A percentile compares a stretch with the other conserved stretches of the same genome.
Evolutionary conservation across 2,329 filamentous ascomycete species (phyloP).

Genomic region (Graphilbum ipis-grandicollis): DNA sequence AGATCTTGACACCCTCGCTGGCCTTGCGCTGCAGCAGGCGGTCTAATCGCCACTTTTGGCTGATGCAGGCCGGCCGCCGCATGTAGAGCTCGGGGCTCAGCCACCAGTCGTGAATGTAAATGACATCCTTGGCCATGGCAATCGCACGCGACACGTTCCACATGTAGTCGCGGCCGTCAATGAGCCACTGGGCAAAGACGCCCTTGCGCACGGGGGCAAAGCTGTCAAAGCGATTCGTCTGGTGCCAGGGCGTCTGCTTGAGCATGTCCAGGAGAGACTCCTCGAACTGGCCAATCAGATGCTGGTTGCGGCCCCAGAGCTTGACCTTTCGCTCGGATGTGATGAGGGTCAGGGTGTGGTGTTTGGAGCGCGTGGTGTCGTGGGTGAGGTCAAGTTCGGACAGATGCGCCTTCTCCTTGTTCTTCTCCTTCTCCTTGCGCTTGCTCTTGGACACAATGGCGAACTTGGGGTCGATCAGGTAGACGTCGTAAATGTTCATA

Average conservation of each 20-base stretch:
- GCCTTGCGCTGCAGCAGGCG: slow-evolving; percentile 86
- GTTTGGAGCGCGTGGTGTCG: slow-evolving; percentile 27
- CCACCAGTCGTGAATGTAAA: slow-evolving; percentile 99
- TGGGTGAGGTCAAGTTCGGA: slow-evolving; percentile 33
- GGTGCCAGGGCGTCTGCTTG: slow-evolving; percentile 64
- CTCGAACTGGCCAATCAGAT: slow-evolving; percentile 79
- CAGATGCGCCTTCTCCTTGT: slow-evolving; percentile 21
- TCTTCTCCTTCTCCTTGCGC: slow-evolving; percentile 44
- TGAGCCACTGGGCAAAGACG: slow-evolving; percentile 88
- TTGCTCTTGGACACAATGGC: slow-evolving; percentile 56
- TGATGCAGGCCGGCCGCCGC: slow-evolving; percentile 83
- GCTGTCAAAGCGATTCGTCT: slow-evolving; percentile 74
- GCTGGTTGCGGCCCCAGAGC: slow-evolving; percentile 77
- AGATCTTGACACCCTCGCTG: slow-evolving; percentile 88
- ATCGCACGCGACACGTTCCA: slow-evolving; percentile 97
- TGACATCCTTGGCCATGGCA: slow-evolving; percentile 91
- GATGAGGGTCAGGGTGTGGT: slow-evolving; percentile 73
- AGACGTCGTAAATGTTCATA: slow-evolving; percentile 97
- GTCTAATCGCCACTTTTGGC: slow-evolving; percentile 94
- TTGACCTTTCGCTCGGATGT: slow-evolving; percentile 89
- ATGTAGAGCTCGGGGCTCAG: slow-evolving; percentile 84
- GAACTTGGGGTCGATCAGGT: slow-evolving; percentile 86
- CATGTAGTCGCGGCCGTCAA: slow-evolving; percentile 96
- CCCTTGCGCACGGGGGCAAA: slow-evolving; percentile 79
- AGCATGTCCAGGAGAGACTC: slow-evolving; percentile 83